Base-by-base conservation (phyloP, 2,329 filamentous ascomycete genomes). In the Diplodia scrobiculata region DNA sequence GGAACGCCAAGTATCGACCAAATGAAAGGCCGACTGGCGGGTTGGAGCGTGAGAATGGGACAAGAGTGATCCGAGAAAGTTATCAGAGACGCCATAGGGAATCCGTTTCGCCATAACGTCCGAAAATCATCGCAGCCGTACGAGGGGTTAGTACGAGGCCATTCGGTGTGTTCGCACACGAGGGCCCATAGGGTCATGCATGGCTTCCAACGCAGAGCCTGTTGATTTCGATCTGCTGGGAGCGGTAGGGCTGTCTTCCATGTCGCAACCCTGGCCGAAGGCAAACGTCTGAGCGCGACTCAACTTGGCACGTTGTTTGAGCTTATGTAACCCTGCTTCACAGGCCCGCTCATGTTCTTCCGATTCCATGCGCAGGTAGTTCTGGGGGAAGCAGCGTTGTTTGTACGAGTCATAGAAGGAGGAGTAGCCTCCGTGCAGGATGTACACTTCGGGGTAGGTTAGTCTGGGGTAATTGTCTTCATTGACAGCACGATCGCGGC, bases 361-460 rank as follows among this genome's bases (percentile, higher is more conserved):
- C 70, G 91, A 91, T 70, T 89, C 90, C 95, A 99, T 99, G 79
- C 95, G 92, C 67, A 99, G 91, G 75, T 99, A 99, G 75, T 94
- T 92, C 73, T 96, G 93, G 25, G 95, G 95, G 72, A 89, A 95
- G 83, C 95, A 99, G 68, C 93, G 88, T 54, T 84, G 81, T 63
- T 88, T 88, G 77, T 97, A 88, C 69, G 91, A 84, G 27, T 86
- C 82, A 77, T 94, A 99, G 83, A 99, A 99, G 32, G 88, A 88
- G 77, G 92, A 97, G 81, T 99, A 99, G 51, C 95, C 95, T 68
- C 95, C 95, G 70, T 98, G 92, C 48, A 99, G 84, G 72, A 99
- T 97, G 78, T 99, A 99, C 70, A 98, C 88, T 77, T 99, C 95
- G 1, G 95, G 95, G 74, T 96, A 99, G n/a, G 89, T 92, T 68